Percentiles rank a stretch among this genome's conserved stretches.
These are phyloP conservation scores for Apocynum venetum DNA, from an alignment of 257 asterid genomes.

Conservation along the genomic window DNA sequence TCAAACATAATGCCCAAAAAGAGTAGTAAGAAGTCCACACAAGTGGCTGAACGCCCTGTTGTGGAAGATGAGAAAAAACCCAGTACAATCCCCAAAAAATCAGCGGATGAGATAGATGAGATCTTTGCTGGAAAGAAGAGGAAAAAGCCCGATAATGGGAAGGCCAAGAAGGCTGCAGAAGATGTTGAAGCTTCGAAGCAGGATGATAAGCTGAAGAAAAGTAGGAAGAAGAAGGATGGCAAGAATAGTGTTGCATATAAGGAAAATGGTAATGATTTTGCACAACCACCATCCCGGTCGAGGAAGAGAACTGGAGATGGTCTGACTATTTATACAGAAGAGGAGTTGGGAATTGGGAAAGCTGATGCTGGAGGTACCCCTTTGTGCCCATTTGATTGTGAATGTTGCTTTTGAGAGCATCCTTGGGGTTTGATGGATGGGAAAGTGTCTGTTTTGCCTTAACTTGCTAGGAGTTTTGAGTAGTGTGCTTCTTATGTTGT, in stretches of 20 bases:
- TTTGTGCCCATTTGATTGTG: conserved; percentile 75
- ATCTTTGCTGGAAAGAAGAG: conserved; percentile 63
- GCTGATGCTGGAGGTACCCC: conserved; percentile 60
- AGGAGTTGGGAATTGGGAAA: conserved; percentile 61
- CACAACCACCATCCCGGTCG: conserved; percentile 12
- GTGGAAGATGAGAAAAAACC: conserved; percentile 21
- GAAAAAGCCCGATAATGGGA: conserved; percentile 27
- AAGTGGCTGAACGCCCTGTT: background rate
- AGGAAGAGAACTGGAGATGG: conserved; percentile 66
- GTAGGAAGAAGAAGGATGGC: conserved; percentile 26
- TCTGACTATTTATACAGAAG: conserved; percentile 54
- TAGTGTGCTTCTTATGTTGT: background rate
- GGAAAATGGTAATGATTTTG: conserved; percentile 6
- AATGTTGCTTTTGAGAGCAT: conserved; percentile 60
- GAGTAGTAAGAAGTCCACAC: conserved; percentile 16
- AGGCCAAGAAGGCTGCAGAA: conserved; percentile 16
- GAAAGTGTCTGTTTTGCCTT: background rate
- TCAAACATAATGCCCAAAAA: conserved; percentile 23
- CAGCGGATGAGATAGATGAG: conserved; percentile 61
- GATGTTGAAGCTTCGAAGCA: conserved; percentile 2
- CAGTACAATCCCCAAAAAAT: conserved; percentile 26
- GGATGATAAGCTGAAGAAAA: conserved; percentile 17
- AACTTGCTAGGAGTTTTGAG: background rate
- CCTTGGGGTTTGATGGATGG: background rate
- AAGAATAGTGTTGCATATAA: conserved; percentile 17